Evolutionary conservation across 106 monocot species (phyloP), one percentile per base, ranked within the genome.

Genomic region (Dendrobium huoshanense): DNA sequence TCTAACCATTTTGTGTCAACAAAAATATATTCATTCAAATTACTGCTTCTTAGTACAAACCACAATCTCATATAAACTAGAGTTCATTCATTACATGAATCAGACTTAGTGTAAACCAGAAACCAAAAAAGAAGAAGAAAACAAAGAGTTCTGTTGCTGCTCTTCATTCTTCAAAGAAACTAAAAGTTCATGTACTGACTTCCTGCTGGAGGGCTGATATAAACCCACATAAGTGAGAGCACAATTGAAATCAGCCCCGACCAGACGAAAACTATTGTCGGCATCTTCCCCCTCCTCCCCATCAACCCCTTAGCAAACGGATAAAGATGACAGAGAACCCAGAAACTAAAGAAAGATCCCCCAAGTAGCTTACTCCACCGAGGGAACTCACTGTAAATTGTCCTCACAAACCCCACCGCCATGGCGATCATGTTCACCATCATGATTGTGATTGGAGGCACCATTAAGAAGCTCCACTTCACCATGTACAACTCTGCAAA

Each of bases 381-480:
- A 9, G 98, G 98, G 78, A 81, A 89, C 87, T 79, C 80, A 41
- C 98, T 92, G 87, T 98, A 98, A 84, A 95, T 67, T 0, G 94
- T 89, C 89, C 95, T 88, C 43, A 88, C 86, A 37, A 80, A 68
- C 11, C 91, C 94, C 4, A 98, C 92, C 0, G 92, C 98, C 1
- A 98, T 86, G 7, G 92, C 94, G 6, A 98, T 91, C 84, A 76
- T 79, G 84, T 98, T 98, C 22, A 98, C 75, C 98, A 98, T 98
- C 98, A 98, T 95, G 49, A 98, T 98, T 7, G 92, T 95, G 20
- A 95, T 84, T 25, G 98, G 98, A 2, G 92, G 94, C 76, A 98
- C 95, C 98, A 98, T 98, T 77, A 98, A 56, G 55, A 92, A 91
- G 89, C 98, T 98, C 98, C 92, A 98, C 41, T 83, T 89, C 67